Evolutionary conservation across 2,329 filamentous ascomycete genomes (phyloP).

Genomic region (Aspergillus sp.): DNA sequence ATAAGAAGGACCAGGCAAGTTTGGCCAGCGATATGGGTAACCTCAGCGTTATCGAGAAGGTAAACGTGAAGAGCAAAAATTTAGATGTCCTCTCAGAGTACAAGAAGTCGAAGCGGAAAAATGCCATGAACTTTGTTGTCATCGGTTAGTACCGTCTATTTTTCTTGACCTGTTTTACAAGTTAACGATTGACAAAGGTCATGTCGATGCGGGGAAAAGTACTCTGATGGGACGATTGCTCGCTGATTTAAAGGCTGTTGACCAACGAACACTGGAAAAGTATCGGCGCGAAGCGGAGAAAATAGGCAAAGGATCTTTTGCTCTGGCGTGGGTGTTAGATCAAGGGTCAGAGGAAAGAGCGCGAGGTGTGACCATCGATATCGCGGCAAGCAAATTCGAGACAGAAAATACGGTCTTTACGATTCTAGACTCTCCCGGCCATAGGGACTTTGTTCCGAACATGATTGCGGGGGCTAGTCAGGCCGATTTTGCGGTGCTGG

Average conservation of each 20-base stretch:
- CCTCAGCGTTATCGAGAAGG: conserved; percentile 54
- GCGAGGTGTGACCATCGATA: conserved; percentile 93
- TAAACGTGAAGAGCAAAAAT: conserved; percentile 71
- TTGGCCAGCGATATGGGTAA: conserved; percentile 55
- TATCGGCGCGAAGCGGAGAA: conserved; percentile 87
- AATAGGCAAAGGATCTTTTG: conserved; percentile 93
- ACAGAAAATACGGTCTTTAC: conserved; percentile 87
- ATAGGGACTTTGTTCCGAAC: conserved; percentile 95
- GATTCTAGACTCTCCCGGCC: conserved; percentile 92
- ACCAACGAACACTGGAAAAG: conserved; percentile 85
- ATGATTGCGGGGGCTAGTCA: conserved; percentile 98
- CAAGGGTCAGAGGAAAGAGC: conserved; percentile 86
- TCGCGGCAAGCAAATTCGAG: conserved; percentile 92
- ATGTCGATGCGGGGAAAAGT: conserved; percentile 97
- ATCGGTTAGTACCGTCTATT: conserved; percentile 66
- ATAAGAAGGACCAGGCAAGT: conserved; percentile 49
- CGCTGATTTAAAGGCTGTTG: conserved; percentile 84
- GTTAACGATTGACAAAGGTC: conserved; percentile 63
- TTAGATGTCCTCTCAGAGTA: conserved; percentile 83
- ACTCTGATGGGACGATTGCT: conserved; percentile 96
- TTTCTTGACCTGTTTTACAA: not conserved
- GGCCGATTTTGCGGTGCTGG: conserved; percentile 92
- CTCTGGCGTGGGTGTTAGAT: conserved; percentile 95
- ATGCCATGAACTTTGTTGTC: conserved; percentile 86
- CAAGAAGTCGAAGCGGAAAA: conserved; percentile 74